phyloP scores from a whole-genome alignment of 2,329 filamentous ascomycete genomes.

The Setomelanomma holmii region DNA sequence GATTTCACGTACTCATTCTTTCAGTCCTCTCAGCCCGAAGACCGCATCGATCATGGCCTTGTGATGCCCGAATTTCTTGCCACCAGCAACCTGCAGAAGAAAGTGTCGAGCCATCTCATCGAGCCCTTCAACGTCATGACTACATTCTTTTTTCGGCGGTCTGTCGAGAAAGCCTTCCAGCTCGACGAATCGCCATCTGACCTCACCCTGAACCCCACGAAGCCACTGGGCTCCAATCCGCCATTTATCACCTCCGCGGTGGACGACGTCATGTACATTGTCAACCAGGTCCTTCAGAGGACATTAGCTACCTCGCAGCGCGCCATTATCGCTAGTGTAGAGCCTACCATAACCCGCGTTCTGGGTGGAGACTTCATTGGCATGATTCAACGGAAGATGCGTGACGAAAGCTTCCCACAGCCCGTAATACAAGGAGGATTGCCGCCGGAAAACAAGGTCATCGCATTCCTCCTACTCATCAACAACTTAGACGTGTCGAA shows the following conservation, averaged over 20 bases:
- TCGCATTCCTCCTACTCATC: conserved; percentile 89
- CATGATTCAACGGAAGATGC: conserved; percentile 98
- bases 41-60: conserved; percentile 62
- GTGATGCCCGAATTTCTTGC: conserved; percentile 75
- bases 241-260: conserved; percentile 95
- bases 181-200: conserved; percentile 86
- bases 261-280: conserved; percentile 99
- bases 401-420: conserved; percentile 91
- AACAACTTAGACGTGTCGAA: conserved; percentile 94
- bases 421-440: conserved; percentile 77
- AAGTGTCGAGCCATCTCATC: conserved; percentile 76
- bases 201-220: conserved; percentile 76
- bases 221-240: conserved; percentile 75
- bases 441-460: conserved; percentile 86
- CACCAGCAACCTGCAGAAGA: conserved; percentile 80
- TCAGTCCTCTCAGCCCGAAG: conserved; percentile 53
- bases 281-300: conserved; percentile 88
- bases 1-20: conserved; percentile 18
- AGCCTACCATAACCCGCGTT: conserved; percentile 80
- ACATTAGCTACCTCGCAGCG: conserved; percentile 86
- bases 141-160: conserved; percentile 94
- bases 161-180: conserved; percentile 97
- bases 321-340: conserved; percentile 76
- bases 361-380: conserved; percentile 90
- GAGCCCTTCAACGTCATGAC: conserved; percentile 90